Evolutionary conservation across 225 moss, liverwort and hornwort genomes (phyloP), one percentile per base, ranked within the genome.

Genomic region (Pseudoscleropodium purum): DNA sequence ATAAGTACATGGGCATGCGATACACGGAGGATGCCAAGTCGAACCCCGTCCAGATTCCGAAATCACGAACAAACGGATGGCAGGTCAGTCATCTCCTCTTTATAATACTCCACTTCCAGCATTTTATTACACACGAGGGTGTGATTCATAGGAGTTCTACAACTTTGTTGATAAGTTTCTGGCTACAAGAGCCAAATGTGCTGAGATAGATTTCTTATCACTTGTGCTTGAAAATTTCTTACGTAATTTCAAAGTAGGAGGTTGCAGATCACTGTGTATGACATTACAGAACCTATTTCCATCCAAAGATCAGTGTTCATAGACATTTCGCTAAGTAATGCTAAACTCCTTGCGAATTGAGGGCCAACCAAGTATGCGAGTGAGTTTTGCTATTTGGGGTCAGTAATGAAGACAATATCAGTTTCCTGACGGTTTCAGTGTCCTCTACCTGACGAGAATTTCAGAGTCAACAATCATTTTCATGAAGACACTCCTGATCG

Each of bases 1-100:
- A 95, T 91, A 97, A 96, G 87, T 98, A 98, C 94, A 98, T 98
- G 98, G 97, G 95, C 90, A 97, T 94, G 95, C 95, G 98, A 14
- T 98, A 89, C 91, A 96, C 97, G 15, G 89, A 92, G 84, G 96
- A 98, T 82, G 95, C 97, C 47, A 97, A 98, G 91, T 47, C 84
- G 25, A 98, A 98, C 72, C 91, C 96, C 36, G 98, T 98, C 52
- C 95, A 96, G 77, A 98, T 98, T 57, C 97, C 98, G 7, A 94
- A 94, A 79, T 98, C 98, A 25, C 90, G 98, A 56, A 98, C 97
- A 15, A 98, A 98, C 68, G 98, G 98, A 65, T 98, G 98, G 98
- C 94, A 94, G 94, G 93, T 92, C 89, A 86, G 92, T 86, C 51
- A 47, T 84, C 21, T 72, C n/a, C 63, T 72, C 39, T 79, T 39